phyloP scores from a whole-genome alignment of 345 rosid genomes.

The Anacardium occidentale region DNA sequence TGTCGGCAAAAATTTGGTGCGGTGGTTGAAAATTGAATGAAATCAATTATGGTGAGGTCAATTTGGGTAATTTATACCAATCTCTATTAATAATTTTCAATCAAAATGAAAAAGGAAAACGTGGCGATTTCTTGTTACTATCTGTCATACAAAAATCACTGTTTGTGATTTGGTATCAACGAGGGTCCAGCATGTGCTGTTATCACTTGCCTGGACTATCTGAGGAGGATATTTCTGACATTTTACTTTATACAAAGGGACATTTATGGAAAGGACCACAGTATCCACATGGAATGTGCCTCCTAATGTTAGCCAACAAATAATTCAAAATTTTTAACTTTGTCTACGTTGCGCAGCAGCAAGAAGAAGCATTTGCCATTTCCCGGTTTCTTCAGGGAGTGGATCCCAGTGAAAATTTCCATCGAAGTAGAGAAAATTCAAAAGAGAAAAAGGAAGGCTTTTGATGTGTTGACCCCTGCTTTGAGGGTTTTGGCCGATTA shows the following conservation, averaged over 20 bases:
- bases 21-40: no score
- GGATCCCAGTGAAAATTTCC: slow-evolving; percentile 9
- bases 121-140: neutral
- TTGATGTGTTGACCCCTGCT: neutral
- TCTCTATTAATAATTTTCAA: no score
- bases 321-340: slow-evolving; percentile 7
- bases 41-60: no score
- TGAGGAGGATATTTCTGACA: no score
- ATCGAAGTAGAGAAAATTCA: neutral
- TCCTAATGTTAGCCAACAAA: neutral
- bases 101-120: no score
- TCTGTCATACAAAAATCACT: neutral
- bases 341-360: neutral
- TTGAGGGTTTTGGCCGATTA: slow-evolving; percentile 6
- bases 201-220: neutral
- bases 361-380: slow-evolving; percentile 6
- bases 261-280: neutral
- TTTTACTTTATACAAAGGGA: no score
- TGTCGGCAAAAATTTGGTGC: no score
- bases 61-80: no score
- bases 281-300: neutral
- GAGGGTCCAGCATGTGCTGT: neutral
- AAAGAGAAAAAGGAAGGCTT: slow-evolving; percentile 12
- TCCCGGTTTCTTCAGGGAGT: slow-evolving; percentile 18
- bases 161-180: neutral